Base-by-base conservation (phyloP, 345 rosid species). In the Erucastrum elatum region DNA sequence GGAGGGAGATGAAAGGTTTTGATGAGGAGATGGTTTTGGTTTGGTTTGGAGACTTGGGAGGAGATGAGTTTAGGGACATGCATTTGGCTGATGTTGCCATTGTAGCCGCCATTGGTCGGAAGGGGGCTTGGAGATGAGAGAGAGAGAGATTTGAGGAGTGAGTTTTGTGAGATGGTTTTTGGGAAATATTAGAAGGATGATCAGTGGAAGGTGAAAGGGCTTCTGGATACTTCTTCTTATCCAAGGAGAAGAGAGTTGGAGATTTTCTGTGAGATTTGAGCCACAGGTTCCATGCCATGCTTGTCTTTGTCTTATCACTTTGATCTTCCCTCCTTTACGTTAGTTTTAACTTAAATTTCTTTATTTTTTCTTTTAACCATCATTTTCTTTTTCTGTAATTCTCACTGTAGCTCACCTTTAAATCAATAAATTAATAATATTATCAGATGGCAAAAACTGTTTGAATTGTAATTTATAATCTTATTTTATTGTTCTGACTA, bases 11-110 rank as follows among this genome's bases (percentile, higher is more conserved):
- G 49, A 70, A 12, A 0, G 75, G 75, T 66, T 80, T 78, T 26
- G 79, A 21, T 41, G 69, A 64, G 56, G 63, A 41, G 49, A 41
- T 25, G 44, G 87, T 71, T 66, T 80, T 85, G 39, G 87, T 58
- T 31, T 56, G 53, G 81, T 79, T 16, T 16, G 83, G 84, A 35
- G 89, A 84, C 44, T 87, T 93, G 2, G 92, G 88, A 68, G 81
- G 37, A 58, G 87, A 84, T 73, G 56, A 67, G 74, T 27, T 84
- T 66, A 83, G 76, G 77, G 75, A 72, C 65, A 85, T 68, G 83
- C 95, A 91, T 77, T 82, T 92, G 70, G 90, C 85, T 87, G 90
- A 86, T 44, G 96, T 85, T 5, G 97, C 87, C 80, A 90, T 84
- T 0, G 90, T 78, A 27, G 93, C 85, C 5, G 91, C 91, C 92